Conservation (phyloP, 352 stramenopile genomes). For the Phytophthora sp. region DNA sequence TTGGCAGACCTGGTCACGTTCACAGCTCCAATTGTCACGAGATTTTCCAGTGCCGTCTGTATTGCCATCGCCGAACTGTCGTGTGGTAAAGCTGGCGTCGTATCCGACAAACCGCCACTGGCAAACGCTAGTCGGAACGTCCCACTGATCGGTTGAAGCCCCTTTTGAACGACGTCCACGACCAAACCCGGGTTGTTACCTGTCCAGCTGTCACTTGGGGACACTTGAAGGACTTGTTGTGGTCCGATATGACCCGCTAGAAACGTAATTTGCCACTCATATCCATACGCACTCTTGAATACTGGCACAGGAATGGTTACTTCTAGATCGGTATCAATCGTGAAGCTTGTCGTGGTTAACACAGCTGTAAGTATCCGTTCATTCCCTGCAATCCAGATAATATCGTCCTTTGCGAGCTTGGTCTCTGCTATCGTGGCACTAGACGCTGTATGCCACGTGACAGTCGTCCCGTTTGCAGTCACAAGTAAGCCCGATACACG, state of each 20-base stretch:
- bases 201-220: conserved; percentile 91
- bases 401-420: conserved; percentile 34
- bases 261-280: conserved; percentile 83
- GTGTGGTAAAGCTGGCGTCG: conserved; percentile 86
- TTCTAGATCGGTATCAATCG: conserved; percentile 26
- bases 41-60: conserved; percentile 87
- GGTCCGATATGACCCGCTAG: conserved; percentile 76
- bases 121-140: conserved; percentile 87
- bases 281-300: conserved; percentile 72
- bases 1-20: conserved; percentile 88
- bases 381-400: conserved; percentile 66
- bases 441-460: conserved; percentile 36
- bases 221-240: conserved; percentile 87
- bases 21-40: conserved; percentile 90
- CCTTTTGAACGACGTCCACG: conserved; percentile 78
- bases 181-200: conserved; percentile 93
- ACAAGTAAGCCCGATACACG: conserved; percentile 60
- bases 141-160: conserved; percentile 92
- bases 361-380: conserved; percentile 38
- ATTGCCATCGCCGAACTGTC: conserved; percentile 87
- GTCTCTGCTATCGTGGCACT: conserved; percentile 28
- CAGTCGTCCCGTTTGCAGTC: conserved; percentile 35
- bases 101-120: conserved; percentile 73
- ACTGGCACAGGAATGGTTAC: conserved; percentile 55
- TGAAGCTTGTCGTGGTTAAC: conserved; percentile 17